Evolutionary conservation across 805 yeast genomes (phyloP), one percentile per base, ranked within the genome.

Genomic region (Middelhovenomyces tepae): DNA sequence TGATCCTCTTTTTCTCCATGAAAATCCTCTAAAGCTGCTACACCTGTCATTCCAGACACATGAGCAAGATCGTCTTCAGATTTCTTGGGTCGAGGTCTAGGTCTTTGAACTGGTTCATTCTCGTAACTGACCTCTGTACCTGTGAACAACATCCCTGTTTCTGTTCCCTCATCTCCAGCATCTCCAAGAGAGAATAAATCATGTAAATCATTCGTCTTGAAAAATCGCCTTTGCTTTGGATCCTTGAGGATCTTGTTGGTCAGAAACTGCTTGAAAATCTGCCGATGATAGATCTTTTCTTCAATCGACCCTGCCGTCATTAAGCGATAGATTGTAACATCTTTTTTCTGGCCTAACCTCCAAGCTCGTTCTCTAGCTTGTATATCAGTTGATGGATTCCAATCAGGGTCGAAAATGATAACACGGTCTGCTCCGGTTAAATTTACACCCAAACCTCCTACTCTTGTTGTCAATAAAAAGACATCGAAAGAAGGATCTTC

Each of bases 281-380:
- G 98, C 14, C 98, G 71, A 48, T 91, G 97, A 48, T 91, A 91
- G 4, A 91, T 91, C 53, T 91, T 91, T 53, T 91, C 98, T 51
- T 91, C 98, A 28, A 89, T 91, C 0, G 95, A 75, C 0, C 97
- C 96, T 2, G 95, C 85, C 27, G 86, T 82, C 83, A 91, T 85
- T 27, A 91, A 62, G 38, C 98, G 62, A 47, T 89, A 91, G 22
- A 89, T 87, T 5, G 86, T 74, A 6, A 89, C 96, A 46, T 87
- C 95, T 37, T 78, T 75, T 52, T 81, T 87, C 55, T 89, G 98
- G 1, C 98, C 98, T 42, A 89, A 65, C 43, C 98, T 66, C 97
- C 97, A 91, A 0, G 97, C 96, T 31, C 98, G 61, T 54, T 89
- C 98, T 39, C 97, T 66, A 0, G 98, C 98, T 57, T 89, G 98